Base-by-base conservation (phyloP, 805 yeast species). In the Zygotorulaspora danielsina region DNA sequence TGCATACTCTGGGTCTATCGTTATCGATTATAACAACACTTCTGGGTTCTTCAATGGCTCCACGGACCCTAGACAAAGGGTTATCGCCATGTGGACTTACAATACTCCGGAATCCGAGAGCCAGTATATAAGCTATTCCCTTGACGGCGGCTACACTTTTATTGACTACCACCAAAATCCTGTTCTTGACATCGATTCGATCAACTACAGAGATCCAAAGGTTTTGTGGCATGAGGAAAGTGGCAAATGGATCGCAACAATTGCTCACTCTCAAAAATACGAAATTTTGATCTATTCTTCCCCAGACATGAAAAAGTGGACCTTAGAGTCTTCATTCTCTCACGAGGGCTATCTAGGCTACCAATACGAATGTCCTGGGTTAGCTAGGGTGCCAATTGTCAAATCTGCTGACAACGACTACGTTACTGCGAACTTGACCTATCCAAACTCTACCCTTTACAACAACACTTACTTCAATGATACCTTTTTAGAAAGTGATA, bases 331-430 rank as follows among this genome's bases (percentile, higher is more conserved):
- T 15, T 44, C 50, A 16, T 59, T 61, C 44, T 36, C 55, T 6
- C 36, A 47, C 19, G 42, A 45, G 19, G 67, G 67, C 4, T 49
- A 46, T 37, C 42, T 56, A 6, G 71, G 71, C 2, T 60, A 46
- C 45, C 71, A 67, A 42, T 68, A 67, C 45, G 72, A 68, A 47
- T 67, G 71, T 42, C 72, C 72, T 1, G 66, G 67, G 24, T 42
- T 68, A 34, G 55, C 58, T 12, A 55, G 59, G 30, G 49, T 65
- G 7, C 64, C 63, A 6, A 15, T 44, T 44, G 58, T 35, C 51
- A 32, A 35, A 26, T 26, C 30, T 27, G 38, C 35, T 13, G 37
- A 29, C 31, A 36, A 34, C 20, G 39, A 32, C 19, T 16, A 30
- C 17, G 28, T 36, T 5, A 4, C 26, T 12, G 19, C 39, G 3